phyloP scores from a whole-genome alignment of 75 land plant genomes.

The Selaginella moellendorffii region DNA sequence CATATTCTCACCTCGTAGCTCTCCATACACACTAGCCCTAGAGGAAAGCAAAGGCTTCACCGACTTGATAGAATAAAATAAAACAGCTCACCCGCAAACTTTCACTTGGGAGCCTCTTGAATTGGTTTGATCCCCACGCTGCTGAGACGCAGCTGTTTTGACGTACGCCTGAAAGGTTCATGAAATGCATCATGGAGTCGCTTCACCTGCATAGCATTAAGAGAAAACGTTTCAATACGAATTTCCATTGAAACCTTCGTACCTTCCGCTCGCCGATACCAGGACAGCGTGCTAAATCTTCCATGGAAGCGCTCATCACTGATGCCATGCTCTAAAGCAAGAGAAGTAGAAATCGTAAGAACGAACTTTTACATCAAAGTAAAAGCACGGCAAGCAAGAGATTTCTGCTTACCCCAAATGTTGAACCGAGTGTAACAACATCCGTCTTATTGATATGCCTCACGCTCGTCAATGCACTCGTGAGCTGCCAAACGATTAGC shows the following conservation, averaged over 20 bases:
- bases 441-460: slow-evolving; percentile 88
- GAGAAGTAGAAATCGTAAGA: no score
- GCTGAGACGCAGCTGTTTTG: slow-evolving; percentile 26
- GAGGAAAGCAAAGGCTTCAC: no score
- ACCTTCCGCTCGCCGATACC: slow-evolving; percentile 98
- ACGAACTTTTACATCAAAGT: no score
- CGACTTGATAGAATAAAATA: no score
- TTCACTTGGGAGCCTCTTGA: no score
- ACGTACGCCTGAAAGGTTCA: slow-evolving; percentile 76
- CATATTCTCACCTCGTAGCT: no score
- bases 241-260: slow-evolving; percentile 18
- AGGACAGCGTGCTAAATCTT: slow-evolving; percentile 93
- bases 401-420: slow-evolving; percentile 66
- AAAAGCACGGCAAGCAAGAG: no score
- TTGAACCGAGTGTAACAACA: slow-evolving; percentile 80
- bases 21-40: no score
- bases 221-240: background rate
- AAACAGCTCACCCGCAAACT: no score
- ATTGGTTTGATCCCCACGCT: slow-evolving; percentile 15
- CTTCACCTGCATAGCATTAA: slow-evolving; percentile 41
- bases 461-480: slow-evolving; percentile 56
- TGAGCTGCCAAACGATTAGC: slow-evolving; percentile 34
- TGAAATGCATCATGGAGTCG: slow-evolving; percentile 89
- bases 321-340: slow-evolving; percentile 60
- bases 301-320: slow-evolving; percentile 94